These are phyloP conservation scores for Penicillium paxilli DNA, from an alignment of 495 filamentous ascomycete species.

Conservation along the genomic window DNA sequence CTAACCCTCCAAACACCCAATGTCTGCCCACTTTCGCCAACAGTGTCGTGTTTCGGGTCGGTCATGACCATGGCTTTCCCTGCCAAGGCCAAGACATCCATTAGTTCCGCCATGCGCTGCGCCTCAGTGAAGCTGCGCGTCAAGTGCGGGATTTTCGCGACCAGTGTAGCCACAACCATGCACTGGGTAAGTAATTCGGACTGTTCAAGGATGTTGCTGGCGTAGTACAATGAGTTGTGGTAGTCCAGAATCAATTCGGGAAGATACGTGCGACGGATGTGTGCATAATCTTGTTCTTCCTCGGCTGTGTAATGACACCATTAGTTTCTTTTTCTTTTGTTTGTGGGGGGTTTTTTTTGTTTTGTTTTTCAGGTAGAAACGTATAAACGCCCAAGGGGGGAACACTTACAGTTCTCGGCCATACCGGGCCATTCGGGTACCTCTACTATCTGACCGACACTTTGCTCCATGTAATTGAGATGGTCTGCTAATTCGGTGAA, in stretches of 20 bases:
- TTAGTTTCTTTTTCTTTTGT: background rate
- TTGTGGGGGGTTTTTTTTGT: too few species aligned
- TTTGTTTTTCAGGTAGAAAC: background rate
- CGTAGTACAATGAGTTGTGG: constrained; percentile 69
- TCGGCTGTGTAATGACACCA: constrained; percentile 29
- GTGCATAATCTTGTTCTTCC: constrained; percentile 41
- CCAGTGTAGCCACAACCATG: constrained; percentile 72
- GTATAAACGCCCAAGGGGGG: too few species aligned
- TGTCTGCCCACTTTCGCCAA: constrained; percentile 37
- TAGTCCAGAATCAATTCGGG: constrained; percentile 84
- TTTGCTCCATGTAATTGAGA: constrained; percentile 31
- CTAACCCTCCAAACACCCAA: constrained; percentile 50
- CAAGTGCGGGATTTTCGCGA: constrained; percentile 64
- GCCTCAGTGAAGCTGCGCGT: constrained; percentile 63
- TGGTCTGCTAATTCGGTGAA: constrained; percentile 31
- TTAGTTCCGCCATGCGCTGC: constrained; percentile 73
- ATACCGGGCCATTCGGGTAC: constrained; percentile 34
- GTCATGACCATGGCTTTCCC: constrained; percentile 72
- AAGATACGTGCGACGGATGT: constrained; percentile 71
- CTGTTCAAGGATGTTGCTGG: constrained; percentile 61
- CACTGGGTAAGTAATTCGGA: constrained; percentile 65
- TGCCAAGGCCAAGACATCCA: constrained; percentile 69
- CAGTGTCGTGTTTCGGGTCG: constrained; percentile 29
- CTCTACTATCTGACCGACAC: constrained; percentile 39
- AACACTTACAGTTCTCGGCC: constrained; percentile 37